Evolutionary conservation across 352 stramenopile genomes (phyloP), one percentile per base, ranked within the genome.

Genomic region (Phytopythium aichiense): DNA sequence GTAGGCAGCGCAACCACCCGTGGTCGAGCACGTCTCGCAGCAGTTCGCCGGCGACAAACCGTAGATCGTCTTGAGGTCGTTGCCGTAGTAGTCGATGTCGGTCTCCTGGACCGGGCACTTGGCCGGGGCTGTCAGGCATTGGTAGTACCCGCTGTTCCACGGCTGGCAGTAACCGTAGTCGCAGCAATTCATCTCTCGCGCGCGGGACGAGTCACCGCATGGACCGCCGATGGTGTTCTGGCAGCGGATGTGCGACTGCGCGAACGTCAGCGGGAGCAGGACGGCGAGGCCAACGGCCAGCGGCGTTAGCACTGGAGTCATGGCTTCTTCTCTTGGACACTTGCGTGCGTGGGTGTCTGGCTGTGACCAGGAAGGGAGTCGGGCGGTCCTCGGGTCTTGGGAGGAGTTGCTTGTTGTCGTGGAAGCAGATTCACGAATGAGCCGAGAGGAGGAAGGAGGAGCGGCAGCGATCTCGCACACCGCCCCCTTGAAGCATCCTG

Each of bases 71-170:
- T 74, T 61, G 43, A 83, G 35, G 50, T 83, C 76, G 53, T 81
- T 81, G 50, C 76, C 78, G 46, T 72, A 76, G 66, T 78, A 83
- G 59, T 87, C 71, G 42, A 84, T 69, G 40, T 83, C 75, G 7
- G 74, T 77, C 53, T 84, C 74, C 56, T 84, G 72, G 0, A 37
- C 65, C 1, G 68, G 62, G 35, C 78, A 88, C 16, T 69, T 66
- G 15, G 50, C 45, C 8, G 69, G 76, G 15, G 59, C 67, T n/a
- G 56, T 63, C 50, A 84, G 51, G 57, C 78, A 88, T 50, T 88
- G 78, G 66, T 87, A 87, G 72, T 88, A 88, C 8, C 64, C 60
- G 0, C 60, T 63, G 61, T 87, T 86, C 74, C 80, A 88, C 57
- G 80, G 80, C 68, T 87, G 77, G 66, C 79, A 89, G 67, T 84